Evolutionary conservation across 805 yeast genomes (phyloP).

Genomic region (Saturnispora sanitii): DNA sequence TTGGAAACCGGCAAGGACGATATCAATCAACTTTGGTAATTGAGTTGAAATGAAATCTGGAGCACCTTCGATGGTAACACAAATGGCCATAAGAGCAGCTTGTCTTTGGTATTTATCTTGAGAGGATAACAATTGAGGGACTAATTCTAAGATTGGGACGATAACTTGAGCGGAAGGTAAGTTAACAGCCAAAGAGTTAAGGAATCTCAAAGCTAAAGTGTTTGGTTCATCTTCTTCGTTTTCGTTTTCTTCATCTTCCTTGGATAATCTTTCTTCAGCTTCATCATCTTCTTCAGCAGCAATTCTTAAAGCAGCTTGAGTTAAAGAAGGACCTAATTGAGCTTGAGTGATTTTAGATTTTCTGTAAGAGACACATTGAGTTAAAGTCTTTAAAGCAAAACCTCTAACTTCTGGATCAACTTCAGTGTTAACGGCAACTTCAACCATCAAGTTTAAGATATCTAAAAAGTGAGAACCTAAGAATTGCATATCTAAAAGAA

Average conservation of each 20-base stretch:
- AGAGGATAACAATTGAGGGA: slow-evolving; percentile 49
- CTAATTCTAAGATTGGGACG: slow-evolving; percentile 60
- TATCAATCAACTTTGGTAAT: slow-evolving; percentile 61
- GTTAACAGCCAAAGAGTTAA: slow-evolving; percentile 69
- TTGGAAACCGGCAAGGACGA: slow-evolving; percentile 65
- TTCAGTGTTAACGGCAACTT: slow-evolving; percentile 55
- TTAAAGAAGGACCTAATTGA: slow-evolving; percentile 75
- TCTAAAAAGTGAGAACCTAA: slow-evolving; percentile 66
- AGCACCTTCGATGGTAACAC: slow-evolving; percentile 82
- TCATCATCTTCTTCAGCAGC: slow-evolving; percentile 77
- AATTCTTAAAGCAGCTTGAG: slow-evolving; percentile 62
- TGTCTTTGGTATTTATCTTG: slow-evolving; percentile 71
- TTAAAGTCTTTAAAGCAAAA: slow-evolving; percentile 76
- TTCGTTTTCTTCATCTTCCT: slow-evolving; percentile 84
- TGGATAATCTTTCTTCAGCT: slow-evolving; percentile 61
- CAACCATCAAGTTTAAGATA: slow-evolving; percentile 63
- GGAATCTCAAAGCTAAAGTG: slow-evolving; percentile 66
- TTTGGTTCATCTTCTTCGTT: slow-evolving; percentile 83
- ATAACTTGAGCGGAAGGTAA: slow-evolving; percentile 92
- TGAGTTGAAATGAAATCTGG: slow-evolving; percentile 84
- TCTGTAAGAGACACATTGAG: slow-evolving; percentile 69
- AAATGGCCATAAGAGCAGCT: slow-evolving; percentile 74
- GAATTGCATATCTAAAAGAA: slow-evolving; percentile 66
- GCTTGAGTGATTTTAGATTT: slow-evolving; percentile 69
- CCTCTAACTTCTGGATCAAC: slow-evolving; percentile 76